Evolutionary conservation across 2,329 filamentous ascomycete genomes (phyloP).

Genomic region (Penicillium sp.): DNA sequence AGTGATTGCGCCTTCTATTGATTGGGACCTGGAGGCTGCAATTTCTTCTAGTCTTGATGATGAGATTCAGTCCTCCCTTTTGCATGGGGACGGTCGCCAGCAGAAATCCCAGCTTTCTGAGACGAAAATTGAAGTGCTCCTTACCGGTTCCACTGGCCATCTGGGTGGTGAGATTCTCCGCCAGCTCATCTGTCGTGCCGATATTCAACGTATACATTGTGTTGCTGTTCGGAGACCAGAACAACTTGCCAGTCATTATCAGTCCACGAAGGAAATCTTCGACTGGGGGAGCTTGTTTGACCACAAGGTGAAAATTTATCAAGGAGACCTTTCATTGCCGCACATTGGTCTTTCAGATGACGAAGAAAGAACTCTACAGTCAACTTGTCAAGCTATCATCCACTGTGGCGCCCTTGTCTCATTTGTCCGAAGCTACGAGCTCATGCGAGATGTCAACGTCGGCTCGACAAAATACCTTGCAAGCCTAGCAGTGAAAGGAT

Average conservation of each 20-base stretch:
- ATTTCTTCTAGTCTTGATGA: background rate
- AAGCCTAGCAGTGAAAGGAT: background rate
- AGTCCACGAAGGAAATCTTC: background rate
- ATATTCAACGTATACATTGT: background rate
- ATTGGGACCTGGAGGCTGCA: background rate
- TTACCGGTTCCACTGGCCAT: background rate
- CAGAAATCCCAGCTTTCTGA: background rate
- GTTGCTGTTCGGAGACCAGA: background rate
- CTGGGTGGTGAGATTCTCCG: background rate
- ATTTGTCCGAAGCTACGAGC: background rate
- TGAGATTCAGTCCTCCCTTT: too few relatives aligned
- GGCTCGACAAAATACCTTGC: background rate
- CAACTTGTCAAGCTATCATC: background rate
- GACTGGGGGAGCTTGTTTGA: background rate
- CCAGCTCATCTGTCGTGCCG: background rate
- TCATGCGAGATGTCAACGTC: background rate
- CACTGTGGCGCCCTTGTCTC: background rate
- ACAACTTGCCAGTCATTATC: background rate
- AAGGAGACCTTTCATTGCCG: background rate
- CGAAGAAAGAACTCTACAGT: background rate
- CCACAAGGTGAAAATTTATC: background rate
- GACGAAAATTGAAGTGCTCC: background rate
- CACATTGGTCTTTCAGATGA: background rate
- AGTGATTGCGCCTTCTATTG: background rate
- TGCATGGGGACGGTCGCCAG: too few relatives aligned